Percentiles rank a stretch among this genome's conserved stretches.
phyloP scores from a whole-genome alignment of 108 stramenopile species.

The Tribonema minus region DNA sequence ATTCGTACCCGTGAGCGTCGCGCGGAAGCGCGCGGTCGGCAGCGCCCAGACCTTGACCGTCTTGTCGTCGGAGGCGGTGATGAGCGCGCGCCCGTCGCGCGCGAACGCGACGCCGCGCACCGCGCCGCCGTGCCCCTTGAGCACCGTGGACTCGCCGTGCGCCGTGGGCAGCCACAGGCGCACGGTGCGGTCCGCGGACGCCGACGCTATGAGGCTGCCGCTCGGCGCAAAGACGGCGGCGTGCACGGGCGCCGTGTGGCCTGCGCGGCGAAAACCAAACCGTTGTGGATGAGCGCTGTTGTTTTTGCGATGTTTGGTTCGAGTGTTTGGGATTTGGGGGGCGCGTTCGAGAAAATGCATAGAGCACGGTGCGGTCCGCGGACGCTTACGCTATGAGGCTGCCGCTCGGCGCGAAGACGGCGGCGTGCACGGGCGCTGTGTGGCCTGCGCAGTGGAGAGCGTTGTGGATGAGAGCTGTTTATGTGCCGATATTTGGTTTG shows the following conservation, averaged over 20 bases:
- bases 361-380: not conserved
- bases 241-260: constrained; percentile 49
- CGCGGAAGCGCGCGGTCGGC: constrained; percentile 42
- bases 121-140: constrained; percentile 59
- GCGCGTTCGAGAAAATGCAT: not conserved
- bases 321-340: not conserved
- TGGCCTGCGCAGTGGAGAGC: not conserved
- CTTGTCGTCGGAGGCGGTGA: constrained; percentile 65
- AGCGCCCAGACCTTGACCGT: constrained; percentile 60
- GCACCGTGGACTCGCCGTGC: constrained; percentile 43
- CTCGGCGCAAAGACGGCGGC: constrained; percentile 47
- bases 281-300: not conserved
- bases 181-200: constrained; percentile 57
- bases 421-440: not conserved
- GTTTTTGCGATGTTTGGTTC: not conserved
- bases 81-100: constrained; percentile 37
- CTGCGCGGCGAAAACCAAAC: constrained; percentile 47
- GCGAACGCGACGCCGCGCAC: constrained; percentile 58
- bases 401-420: not conserved
- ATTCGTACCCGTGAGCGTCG: too few species aligned
- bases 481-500: too few species aligned
- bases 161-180: constrained; percentile 61
- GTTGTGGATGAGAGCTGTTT: too few species aligned
- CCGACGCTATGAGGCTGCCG: constrained; percentile 53
- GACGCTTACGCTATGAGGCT: too few species aligned